These are phyloP conservation scores for Pyrrhoderma noxium DNA, from an alignment of 1,284 basidiomycete species.

Conservation along the genomic window DNA sequence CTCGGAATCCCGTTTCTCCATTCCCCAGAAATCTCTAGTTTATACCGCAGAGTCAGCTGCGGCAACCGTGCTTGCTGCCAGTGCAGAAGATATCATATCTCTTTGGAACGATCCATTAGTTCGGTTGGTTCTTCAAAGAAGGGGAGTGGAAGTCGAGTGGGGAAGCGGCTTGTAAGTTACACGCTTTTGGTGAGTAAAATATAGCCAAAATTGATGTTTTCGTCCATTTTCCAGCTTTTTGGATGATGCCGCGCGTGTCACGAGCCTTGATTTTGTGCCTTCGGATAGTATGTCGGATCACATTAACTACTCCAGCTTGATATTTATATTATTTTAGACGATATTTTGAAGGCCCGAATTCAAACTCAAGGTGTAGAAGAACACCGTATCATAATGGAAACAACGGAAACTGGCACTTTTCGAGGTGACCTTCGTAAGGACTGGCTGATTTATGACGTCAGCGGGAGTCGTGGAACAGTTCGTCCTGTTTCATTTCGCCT, in stretches of 20 bases:
- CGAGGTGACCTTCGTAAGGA: conserved; percentile 57
- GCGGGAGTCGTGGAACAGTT: conserved; percentile 51
- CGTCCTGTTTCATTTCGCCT: conserved; percentile 76
- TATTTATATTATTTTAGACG: conserved; percentile 30
- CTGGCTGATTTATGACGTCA: conserved; percentile 80
- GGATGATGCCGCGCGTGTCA: conserved; percentile 52
- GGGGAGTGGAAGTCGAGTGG: conserved; percentile 43
- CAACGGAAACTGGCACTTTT: conserved; percentile 49
- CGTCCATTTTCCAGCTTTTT: conserved; percentile 39
- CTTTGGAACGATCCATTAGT: conserved; percentile 53
- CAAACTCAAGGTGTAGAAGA: conserved; percentile 67
- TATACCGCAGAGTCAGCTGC: conserved; percentile 11
- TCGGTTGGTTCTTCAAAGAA: conserved; percentile 37
- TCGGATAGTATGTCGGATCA: conserved; percentile 33
- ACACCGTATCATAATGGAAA: conserved; percentile 61
- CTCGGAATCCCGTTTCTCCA: too few species aligned
- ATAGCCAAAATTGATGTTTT: conserved; percentile 2
- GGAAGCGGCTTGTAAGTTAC: conserved; percentile 48
- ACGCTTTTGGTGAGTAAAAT: conserved; percentile 4
- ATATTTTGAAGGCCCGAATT: conserved; percentile 55
- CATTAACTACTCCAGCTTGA: not conserved
- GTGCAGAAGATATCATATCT: conserved; percentile 49
- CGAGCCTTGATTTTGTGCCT: conserved; percentile 42
- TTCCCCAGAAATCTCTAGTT: too few species aligned
- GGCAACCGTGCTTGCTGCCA: conserved; percentile 40